Evolutionary conservation across 176 grass and related monocot genomes (phyloP), one percentile per base, ranked within the genome.

Genomic region (Triticum monococcum): DNA sequence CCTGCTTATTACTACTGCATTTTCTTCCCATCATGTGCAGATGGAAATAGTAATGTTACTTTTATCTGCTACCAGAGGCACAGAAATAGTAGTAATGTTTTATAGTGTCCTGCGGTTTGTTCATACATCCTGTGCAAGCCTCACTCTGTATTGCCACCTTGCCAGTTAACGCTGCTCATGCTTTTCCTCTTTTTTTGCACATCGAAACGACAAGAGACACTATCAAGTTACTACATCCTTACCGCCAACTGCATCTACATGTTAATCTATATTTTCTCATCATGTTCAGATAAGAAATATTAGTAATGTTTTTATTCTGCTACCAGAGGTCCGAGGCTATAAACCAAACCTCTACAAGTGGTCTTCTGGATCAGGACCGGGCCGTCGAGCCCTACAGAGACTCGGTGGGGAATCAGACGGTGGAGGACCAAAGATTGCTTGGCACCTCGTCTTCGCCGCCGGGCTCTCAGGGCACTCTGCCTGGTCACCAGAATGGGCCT

Each of bases 321-420:
- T 81, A 54, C 52, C 88, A 95, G 91, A 91, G 87, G 66, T 82
- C 79, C 9, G 86, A 91, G 68, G 83, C 81, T 9, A 79, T 70
- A 28, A 84, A 82, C 22, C 79, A 57, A 31, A 74, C 68, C 30
- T 79, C 76, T 31, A 83, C 81, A 79, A 77, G 24, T 4, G 63
- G 50, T 11, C 11, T 76, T 11, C 11, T 76, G 22, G 72, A 77
- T 41, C 85, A 95, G 45, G 88, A 83, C 45, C 79, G 33, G 25
- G 18, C 28, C 31, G 24, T 87, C 4, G 81, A 85, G 7, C 13
- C 57, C 81, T 79, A 86, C 60, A 74, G 62, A 78, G 32, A 30
- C 82, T 54, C 68, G 11, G 24, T 35, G 5, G 67, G 46, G 35
- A 82, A 68, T 64, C 72, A 85, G 37, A 59, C 20, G 2, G 5